phyloP scores from a whole-genome alignment of 495 filamentous ascomycete genomes.

The Hypoxylon cercidicola region DNA sequence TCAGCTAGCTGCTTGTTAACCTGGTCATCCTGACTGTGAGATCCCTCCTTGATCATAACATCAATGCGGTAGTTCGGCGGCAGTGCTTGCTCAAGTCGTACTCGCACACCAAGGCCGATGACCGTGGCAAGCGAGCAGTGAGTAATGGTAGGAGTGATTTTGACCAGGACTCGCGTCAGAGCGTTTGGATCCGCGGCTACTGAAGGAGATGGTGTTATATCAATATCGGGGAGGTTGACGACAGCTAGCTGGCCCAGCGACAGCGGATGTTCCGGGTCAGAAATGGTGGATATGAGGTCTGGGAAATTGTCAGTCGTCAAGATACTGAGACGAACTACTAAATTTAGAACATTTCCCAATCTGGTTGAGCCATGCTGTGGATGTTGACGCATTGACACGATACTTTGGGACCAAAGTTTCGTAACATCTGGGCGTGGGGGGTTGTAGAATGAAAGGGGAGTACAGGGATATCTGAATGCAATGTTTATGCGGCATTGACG shows the following conservation, averaged over 20 bases:
- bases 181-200: constrained; percentile 58
- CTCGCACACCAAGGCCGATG: constrained; percentile 92
- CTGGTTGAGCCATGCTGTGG: constrained; percentile 10
- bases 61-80: constrained; percentile 94
- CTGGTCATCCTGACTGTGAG: constrained; percentile 92
- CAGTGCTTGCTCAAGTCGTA: constrained; percentile 87
- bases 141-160: constrained; percentile 96
- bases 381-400: not conserved
- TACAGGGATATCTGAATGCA: constrained; percentile 13
- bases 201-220: constrained; percentile 72
- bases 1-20: constrained; percentile 96
- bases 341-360: constrained; percentile 1
- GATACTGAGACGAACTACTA: constrained; percentile 10
- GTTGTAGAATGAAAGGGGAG: constrained; percentile 13
- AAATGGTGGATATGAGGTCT: constrained; percentile 95
- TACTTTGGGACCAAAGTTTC: constrained; percentile 11
- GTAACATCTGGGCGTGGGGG: constrained; percentile 34
- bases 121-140: constrained; percentile 97
- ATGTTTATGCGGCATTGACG: constrained; percentile 12
- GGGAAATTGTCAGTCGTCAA: constrained; percentile 52
- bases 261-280: constrained; percentile 95
- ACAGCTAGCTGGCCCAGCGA: constrained; percentile 92
- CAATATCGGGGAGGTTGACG: constrained; percentile 91
- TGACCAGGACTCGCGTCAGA: constrained; percentile 66
- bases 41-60: constrained; percentile 93